Base-by-base conservation (phyloP, 495 filamentous ascomycete species). In the Elaphomyces granulatus region DNA sequence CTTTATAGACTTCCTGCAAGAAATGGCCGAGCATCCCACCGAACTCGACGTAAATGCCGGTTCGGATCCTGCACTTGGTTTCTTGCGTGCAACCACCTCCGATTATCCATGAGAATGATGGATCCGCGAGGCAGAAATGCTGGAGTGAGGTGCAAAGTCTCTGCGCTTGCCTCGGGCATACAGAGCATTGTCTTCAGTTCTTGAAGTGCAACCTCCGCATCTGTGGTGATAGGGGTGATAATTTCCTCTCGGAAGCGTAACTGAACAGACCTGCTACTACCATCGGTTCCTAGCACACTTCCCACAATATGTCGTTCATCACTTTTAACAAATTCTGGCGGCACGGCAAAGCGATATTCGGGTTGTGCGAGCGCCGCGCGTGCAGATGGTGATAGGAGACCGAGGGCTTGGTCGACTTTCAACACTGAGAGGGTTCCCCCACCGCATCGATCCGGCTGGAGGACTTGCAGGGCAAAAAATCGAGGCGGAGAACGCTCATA, bases 401-500 rank as follows among this genome's bases (percentile, higher is more conserved):
- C 12, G 8, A 55, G 17, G 1, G 61, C 36, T 1, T 35, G 28
- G 18, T 53, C 43, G 3, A 55, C 48, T 0, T 46, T 54, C 33
- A 65, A 40, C 10, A 62, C 44, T 0, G 52, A 58, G 2, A 66
- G 41, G 1, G 55, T 57, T 0, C 63, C 63, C 2, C 63, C 63
- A 7, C 60, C 63, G 21, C 42, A 50, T 7, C 41, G 42, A 36
- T 67, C 63, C 1, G 49, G 37, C 9, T 52, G 59, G 8, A 67
- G 36, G 8, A 66, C 49, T 20, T 67, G 60, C 2, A 67, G 54
- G 1, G 49, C 60, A 47, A 67, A 63, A 36, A 48, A 67, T 26
- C 45, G 45, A 3, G 60, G 60, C 3, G 60, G 60, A 2, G 15
- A 4, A 0, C 37, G 18, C 30, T 66, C 63, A 30, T 60, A 67